Percentiles rank a stretch among this genome's conserved stretches.
Evolutionary conservation across 805 yeast genomes (phyloP).

Genomic region (Candida ficus): DNA sequence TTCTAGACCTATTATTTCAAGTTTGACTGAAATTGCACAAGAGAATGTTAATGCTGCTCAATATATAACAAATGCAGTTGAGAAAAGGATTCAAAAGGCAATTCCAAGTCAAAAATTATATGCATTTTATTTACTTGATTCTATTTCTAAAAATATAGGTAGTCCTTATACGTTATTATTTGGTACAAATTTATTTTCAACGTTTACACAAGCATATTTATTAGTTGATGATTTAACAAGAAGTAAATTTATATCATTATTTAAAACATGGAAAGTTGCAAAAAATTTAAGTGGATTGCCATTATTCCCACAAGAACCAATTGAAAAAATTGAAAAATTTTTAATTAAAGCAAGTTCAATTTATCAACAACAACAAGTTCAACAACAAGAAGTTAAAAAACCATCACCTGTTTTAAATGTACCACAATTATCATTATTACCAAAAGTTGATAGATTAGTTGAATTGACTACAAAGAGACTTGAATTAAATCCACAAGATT

Average conservation of each 20-base stretch:
- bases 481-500: conserved; percentile 28
- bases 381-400: no score
- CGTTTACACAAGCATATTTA: conserved; percentile 75
- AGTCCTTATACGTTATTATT: conserved; percentile 81
- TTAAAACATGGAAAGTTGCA: conserved; percentile 80
- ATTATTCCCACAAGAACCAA: conserved; percentile 64
- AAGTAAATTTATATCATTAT: conserved; percentile 66
- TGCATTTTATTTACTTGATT: conserved; percentile 80
- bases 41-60: conserved; percentile 77
- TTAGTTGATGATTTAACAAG: conserved; percentile 73
- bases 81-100: conserved; percentile 64
- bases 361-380: conserved; percentile 25
- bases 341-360: conserved; percentile 54
- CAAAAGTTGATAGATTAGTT: conserved; percentile 31
- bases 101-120: conserved; percentile 82
- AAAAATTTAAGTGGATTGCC: conserved; percentile 58
- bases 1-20: conserved; percentile 84
- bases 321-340: conserved; percentile 70
- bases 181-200: conserved; percentile 60
- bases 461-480: conserved; percentile 30
- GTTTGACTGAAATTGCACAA: conserved; percentile 77
- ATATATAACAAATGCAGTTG: conserved; percentile 71
- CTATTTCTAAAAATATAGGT: conserved; percentile 87
- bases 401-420: not conserved
- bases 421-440: conserved; percentile 19